Base-by-base conservation (phyloP, 2,329 filamentous ascomycete species). In the Botrytis squamosa region DNA sequence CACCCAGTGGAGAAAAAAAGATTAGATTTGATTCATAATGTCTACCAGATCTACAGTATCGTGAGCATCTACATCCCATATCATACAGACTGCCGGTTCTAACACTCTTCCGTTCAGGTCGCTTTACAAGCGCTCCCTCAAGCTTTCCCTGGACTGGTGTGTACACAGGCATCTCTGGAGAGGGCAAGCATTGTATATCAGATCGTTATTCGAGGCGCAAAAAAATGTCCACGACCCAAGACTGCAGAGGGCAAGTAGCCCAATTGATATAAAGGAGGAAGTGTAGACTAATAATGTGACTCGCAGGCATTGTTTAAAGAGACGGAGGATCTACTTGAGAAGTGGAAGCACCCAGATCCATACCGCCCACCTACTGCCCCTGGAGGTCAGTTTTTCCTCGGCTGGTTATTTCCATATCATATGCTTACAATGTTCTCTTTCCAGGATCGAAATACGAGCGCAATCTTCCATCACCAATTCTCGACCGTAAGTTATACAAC, bases 301-400 rank as follows among this genome's bases (percentile, higher is more conserved):
- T 42, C 25, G 57, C 77, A 99, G 96, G 90, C 90, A 68, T 84
- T 99, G 74, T 88, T 98, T 77, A 89, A 90, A 75, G 94, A 98
- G 85, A 95, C 96, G 7, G 95, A 98, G 83, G 92, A 92, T 78
- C 82, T 98, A 74, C 85, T 99, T 76, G 90, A 96, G 80, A 93
- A 91, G 83, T 99, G 95, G 95, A 98, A 98, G 85, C 96, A 99
- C 81, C 96, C 96, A 5, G 96, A 99, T 83, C 95, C 96, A 46
- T 98, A 97, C 83, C 87, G 89, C 78, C 89, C 92, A 77, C 96
- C 96, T 22, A 97, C 94, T 60, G 95, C 96, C 57, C 96, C 96
- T 18, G 96, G 96, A 88, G 96, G 95, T 96, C 86, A 77, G 88
- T 75, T 10, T 62, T 67, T 38, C 8, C 66, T 22, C 36, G 20